Base-by-base conservation (phyloP, 2,329 filamentous ascomycete species). In the Coniochaeta ligniaria region DNA sequence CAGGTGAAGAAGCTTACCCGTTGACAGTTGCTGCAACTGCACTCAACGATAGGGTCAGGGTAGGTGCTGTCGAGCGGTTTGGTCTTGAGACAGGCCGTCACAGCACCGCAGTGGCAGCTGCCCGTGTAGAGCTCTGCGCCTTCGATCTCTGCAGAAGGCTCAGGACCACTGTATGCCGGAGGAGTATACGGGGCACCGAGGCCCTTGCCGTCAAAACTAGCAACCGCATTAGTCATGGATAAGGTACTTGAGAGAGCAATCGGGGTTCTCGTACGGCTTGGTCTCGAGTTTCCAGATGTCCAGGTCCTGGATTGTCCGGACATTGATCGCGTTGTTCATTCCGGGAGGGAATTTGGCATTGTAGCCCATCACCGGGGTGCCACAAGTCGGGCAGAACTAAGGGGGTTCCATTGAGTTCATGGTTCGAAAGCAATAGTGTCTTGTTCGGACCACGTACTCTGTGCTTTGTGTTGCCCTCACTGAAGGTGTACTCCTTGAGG, bases 341-440 rank as follows among this genome's bases (percentile, higher is more conserved):
- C 54, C 31, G 28, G 54, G 54, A 8, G 54, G 54, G 31, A 36
- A 38, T 2, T 26, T 36, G 14, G 47, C 22, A 52, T 43, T n/a
- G 12, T 35, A 16, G 66, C 74, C 63, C 64, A 80, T 80, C 66
- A 83, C 61, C 2, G 74, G 70, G 6, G 75, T 79, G 31, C 78
- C 81, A 64, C 83, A 85, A 2, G 65, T 75, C 6, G 76, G 66
- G 64, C 83, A 85, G 65, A 84, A 85, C 80, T 83, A 36, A 24
- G 17, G n/a, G n/a, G n/a, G n/a, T n/a, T 61, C 62, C 41, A 43
- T 12, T 35, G 35, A 60, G 57, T 43, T 12, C 31, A 31, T 50
- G 26, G 12, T 59, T 59, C 26, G 5, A 22, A 24, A 28, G 45
- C 28, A 60, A 31, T 52, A n/a, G 11, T 43, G 59, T 36, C 17